These are phyloP conservation scores for Claviceps spartinae DNA, from an alignment of 2,329 filamentous ascomycete genomes.

Conservation along the genomic window DNA sequence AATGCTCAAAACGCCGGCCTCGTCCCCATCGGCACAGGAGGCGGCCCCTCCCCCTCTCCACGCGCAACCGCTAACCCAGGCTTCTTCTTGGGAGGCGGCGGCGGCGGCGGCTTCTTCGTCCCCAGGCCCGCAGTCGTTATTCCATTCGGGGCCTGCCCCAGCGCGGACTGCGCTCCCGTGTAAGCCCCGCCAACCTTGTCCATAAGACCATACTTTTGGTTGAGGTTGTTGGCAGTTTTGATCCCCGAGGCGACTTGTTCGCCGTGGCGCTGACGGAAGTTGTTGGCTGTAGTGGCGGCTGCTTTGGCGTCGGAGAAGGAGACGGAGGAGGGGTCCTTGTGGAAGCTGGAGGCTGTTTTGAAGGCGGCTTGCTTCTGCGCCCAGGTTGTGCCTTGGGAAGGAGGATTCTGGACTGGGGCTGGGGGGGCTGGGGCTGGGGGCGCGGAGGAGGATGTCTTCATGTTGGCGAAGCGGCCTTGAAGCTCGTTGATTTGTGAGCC, in stretches of 20 bases:
- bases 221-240: constrained; percentile 40
- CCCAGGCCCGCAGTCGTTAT: constrained; percentile 7
- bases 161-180: constrained; percentile 8
- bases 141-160: background rate
- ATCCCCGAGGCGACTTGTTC: constrained; percentile 51
- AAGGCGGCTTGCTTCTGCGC: constrained; percentile 52
- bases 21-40: constrained; percentile 36
- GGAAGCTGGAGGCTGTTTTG: constrained; percentile 44
- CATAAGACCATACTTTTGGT: constrained; percentile 46
- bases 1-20: constrained; percentile 29
- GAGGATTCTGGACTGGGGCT: constrained; percentile 10
- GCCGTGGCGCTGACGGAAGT: constrained; percentile 57
- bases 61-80: constrained; percentile 19
- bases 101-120: constrained; percentile 40
- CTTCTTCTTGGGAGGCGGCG: constrained; percentile 42
- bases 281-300: constrained; percentile 48
- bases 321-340: constrained; percentile 47
- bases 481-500: constrained; percentile 46
- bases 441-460: constrained; percentile 25
- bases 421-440: constrained; percentile 10
- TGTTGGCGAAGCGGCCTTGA: constrained; percentile 50
- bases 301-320: constrained; percentile 43
- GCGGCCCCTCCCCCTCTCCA: constrained; percentile 29
- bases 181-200: constrained; percentile 21
- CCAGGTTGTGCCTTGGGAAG: constrained; percentile 44